Evolutionary conservation across 495 filamentous ascomycete species (phyloP), one percentile per base, ranked within the genome.

Genomic region (Annulohypoxylon nitens): DNA sequence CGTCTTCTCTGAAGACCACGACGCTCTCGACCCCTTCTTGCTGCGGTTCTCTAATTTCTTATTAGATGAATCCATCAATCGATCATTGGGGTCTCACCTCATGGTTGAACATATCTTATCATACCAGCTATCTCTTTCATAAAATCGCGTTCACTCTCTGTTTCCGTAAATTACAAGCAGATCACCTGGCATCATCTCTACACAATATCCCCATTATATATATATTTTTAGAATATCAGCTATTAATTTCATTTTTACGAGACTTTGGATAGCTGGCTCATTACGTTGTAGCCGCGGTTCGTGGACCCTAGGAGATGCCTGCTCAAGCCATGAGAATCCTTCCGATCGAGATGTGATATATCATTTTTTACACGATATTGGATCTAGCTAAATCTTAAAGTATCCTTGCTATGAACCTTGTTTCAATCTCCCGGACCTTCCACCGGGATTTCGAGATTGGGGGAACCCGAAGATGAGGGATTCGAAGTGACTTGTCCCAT

Each of bases 341-440:
- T 39, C 39, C 23, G 16, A 58, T 45, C 36, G 6, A 47, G 48
- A 23, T 20, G 61, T 65, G 68, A 71, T 65, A 65, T 45, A 26
- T 71, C 68, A 65, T 45, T 54, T 65, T 23, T 65, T 37, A 70
- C 43, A 7, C 12, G 33, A 33, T 61, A 30, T 59, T 16, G 54
- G 54, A 71, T 71, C 36, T 53, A 7, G 34, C n/a, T 16, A 47
- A 20, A 45, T 25, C 14, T 39, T 39, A 39, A 39, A n/a, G 33
- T 20, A 20, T 25, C 23, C 43, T 30, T 9, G 43, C 4, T 4
- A 36, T 11, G 30, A 61, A 7, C 34, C 37, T 25, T 33, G 53
- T 30, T 18, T 5, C n/a, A 37, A 59, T 14, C n/a, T 61, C 18
- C 55, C 2, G n/a, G 36, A 33, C 45, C 50, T 43, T 12, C 16